Base-by-base conservation (phyloP, 441 rosid genomes). In the Arabidopsis lyrata region DNA sequence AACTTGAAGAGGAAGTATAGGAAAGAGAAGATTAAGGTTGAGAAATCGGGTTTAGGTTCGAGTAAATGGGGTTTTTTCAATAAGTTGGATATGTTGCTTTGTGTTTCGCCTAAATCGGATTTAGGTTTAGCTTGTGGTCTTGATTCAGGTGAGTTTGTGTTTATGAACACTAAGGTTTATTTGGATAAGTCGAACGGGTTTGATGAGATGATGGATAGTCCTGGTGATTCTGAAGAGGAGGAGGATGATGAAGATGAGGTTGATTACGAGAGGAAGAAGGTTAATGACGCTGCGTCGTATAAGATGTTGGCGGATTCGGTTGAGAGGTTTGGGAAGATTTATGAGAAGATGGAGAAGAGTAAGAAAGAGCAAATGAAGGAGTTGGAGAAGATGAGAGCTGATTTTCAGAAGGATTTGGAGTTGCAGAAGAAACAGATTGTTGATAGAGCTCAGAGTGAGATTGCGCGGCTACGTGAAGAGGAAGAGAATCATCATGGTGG, bases 121-220 rank as follows among this genome's bases (percentile, higher is more conserved):
- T 72, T 86, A 1, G 95, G 89, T 45, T 88, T 90, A 18, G 89
- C 99, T 31, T 90, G 96, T 79, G 99, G 98, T 14, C 52, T 93
- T 39, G 99, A 95, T 78, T 92, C 95, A 0, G 96, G 96, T 22
- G 98, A 88, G 82, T 86, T 86, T 68, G 93, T 86, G 66, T 89
- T 88, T 76, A 83, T 78, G 89, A 88, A 85, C 60, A 83, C 96
- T 20, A 81, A 78, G 79, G 84, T 77, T 53, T 86, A 84, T 80
- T 63, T 87, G 72, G 88, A 87, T 70, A 89, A 84, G 11, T 83
- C 92, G 0, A 91, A 93, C 65, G 96, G 96, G 20, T 82, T 86
- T 73, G 96, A 93, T 76, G 91, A 86, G 85, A 86, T 86, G 91
- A 90, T 91, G 80, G 97, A 91, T 78, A 95, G 95, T 80, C 96